A percentile compares a stretch with the other conserved stretches of the same genome.
Conservation (phyloP, 2,329 filamentous ascomycete species). For the Alternaria triticina region DNA sequence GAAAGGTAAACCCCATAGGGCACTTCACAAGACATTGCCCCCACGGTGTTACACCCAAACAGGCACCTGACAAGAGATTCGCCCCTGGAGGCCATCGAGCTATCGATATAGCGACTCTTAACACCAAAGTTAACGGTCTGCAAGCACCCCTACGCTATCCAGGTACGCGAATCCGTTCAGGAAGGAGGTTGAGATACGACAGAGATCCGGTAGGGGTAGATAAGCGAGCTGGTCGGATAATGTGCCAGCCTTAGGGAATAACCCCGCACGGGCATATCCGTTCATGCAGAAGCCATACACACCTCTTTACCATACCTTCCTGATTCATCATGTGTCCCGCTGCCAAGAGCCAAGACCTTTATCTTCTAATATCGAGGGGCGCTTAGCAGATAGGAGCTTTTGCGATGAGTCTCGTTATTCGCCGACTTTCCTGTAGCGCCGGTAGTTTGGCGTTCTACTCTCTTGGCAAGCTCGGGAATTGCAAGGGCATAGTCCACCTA, state of each 20-base stretch:
- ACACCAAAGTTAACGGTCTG: constrained; percentile 8
- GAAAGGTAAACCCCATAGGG: constrained; percentile 14
- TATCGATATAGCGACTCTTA: constrained; percentile 17
- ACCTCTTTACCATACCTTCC: constrained; percentile 27
- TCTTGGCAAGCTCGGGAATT: not conserved
- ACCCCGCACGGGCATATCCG: constrained; percentile 17
- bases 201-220: constrained; percentile 11
- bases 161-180: constrained; percentile 1
- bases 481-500: not conserved
- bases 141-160: constrained; percentile 14
- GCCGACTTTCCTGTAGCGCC: not conserved
- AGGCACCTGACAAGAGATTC: constrained; percentile 22
- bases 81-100: constrained; percentile 2
- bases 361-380: constrained; percentile 12
- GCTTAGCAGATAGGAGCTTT: constrained; percentile 13
- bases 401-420: constrained; percentile 7
- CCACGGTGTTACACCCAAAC: constrained; percentile 15
- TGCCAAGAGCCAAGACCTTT: constrained; percentile 16
- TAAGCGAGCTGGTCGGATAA: constrained; percentile 2
- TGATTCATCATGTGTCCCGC: constrained; percentile 17
- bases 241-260: constrained; percentile 9
- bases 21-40: constrained; percentile 3
- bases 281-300: constrained; percentile 21
- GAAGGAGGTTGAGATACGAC: constrained; percentile 28
- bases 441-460: not conserved